Percentiles rank a stretch among this genome's conserved stretches.
These are phyloP conservation scores for Torrubiella hemipterigena DNA, from an alignment of 2,329 filamentous ascomycete species.

Conservation along the genomic window DNA sequence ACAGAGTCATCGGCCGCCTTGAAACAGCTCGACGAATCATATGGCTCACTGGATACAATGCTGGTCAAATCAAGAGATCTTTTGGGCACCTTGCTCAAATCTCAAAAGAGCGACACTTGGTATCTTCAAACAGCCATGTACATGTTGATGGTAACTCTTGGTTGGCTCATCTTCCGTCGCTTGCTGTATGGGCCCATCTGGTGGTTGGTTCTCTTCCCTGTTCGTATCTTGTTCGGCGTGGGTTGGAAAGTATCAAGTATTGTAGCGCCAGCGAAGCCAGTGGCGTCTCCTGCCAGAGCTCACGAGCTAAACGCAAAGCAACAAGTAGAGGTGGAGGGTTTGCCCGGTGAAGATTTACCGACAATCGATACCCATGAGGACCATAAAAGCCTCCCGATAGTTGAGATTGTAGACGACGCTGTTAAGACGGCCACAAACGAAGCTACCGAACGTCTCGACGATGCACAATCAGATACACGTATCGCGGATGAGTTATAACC, in stretches of 20 bases:
- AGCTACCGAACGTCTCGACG: slow-evolving; percentile 5
- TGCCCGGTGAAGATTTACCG: slow-evolving; percentile 30
- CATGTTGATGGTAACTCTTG: slow-evolving; percentile 62
- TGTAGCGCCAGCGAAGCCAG: slow-evolving; percentile 26
- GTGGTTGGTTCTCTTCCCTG: slow-evolving; percentile 77
- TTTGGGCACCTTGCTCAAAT: slow-evolving; percentile 66
- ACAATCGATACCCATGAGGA: too few species aligned
- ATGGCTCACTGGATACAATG: slow-evolving; percentile 66
- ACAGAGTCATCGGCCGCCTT: slow-evolving; percentile 74
- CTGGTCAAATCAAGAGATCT: slow-evolving; percentile 64
- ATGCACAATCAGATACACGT: too few species aligned
- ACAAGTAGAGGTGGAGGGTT: slow-evolving; percentile 18
- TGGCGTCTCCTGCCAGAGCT: slow-evolving; percentile 12
- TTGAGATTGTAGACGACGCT: slow-evolving; percentile 43
- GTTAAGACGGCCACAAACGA: slow-evolving; percentile 25
- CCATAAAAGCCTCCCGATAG: too few species aligned
- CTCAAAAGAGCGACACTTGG: slow-evolving; percentile 96
- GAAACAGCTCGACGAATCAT: slow-evolving; percentile 68
- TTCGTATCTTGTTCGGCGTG: slow-evolving; percentile 54
- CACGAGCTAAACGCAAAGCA: slow-evolving; percentile 13
- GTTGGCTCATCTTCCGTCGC: slow-evolving; percentile 77
- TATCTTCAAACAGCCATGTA: slow-evolving; percentile 88
- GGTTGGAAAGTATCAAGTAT: slow-evolving; percentile 42
- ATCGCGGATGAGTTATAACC: too few species aligned
- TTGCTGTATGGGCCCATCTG: slow-evolving; percentile 80